phyloP scores from a whole-genome alignment of 164 flowering plant species.

The Macadamia integrifolia region DNA sequence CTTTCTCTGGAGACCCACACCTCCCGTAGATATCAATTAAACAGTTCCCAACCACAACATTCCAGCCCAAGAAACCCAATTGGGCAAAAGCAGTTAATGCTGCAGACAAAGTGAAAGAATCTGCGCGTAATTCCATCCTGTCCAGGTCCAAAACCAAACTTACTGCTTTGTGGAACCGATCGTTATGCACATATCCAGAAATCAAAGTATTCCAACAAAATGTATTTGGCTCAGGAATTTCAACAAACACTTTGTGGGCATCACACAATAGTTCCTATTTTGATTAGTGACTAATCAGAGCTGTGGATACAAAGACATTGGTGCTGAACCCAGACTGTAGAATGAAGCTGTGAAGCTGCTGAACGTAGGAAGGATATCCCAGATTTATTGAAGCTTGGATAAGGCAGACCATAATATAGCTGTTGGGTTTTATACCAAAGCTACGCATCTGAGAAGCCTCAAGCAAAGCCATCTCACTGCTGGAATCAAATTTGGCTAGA shows the following conservation, averaged over 20 bases:
- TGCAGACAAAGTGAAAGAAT: constrained; percentile 44
- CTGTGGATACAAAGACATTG: constrained; percentile 35
- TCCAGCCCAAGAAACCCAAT: constrained; percentile 25
- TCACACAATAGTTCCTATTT: constrained; percentile 21
- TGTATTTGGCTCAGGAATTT: constrained; percentile 49
- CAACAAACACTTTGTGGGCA: constrained; percentile 51
- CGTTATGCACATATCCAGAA: constrained; percentile 46
- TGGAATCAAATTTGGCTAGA: no score
- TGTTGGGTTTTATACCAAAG: constrained; percentile 24
- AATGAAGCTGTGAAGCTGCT: constrained; percentile 42
- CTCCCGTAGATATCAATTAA: constrained; percentile 70
- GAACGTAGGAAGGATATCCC: constrained; percentile 24
- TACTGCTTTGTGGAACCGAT: constrained; percentile 32
- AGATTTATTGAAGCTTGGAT: constrained; percentile 29
- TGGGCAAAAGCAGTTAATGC: constrained; percentile 50
- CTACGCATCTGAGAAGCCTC: constrained; percentile 19
- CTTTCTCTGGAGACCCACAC: constrained; percentile 44
- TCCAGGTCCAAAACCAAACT: constrained; percentile 38
- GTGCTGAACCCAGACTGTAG: constrained; percentile 42
- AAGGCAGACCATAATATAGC: constrained; percentile 31
- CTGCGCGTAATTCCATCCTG: constrained; percentile 27
- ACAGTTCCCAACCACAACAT: constrained; percentile 43
- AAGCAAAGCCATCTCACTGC: no score
- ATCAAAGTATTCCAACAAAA: constrained; percentile 70
- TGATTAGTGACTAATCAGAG: constrained; percentile 37